Conservation (phyloP, 768 basidiomycete species). For the Pleurotus giganteus region DNA sequence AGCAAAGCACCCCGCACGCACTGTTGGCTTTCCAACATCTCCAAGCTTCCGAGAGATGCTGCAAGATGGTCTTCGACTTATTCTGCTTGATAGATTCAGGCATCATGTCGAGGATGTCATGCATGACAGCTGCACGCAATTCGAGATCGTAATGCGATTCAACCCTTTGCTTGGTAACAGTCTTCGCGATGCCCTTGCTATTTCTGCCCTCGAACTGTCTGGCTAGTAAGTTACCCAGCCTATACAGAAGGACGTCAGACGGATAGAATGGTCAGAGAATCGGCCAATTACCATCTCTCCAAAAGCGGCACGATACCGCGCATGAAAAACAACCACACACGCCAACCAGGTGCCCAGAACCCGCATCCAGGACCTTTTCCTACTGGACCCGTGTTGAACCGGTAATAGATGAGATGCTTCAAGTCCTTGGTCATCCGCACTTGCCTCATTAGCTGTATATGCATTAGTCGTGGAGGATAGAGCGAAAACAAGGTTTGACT, state of each 20-base stretch:
- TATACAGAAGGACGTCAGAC: slow-evolving; percentile 17
- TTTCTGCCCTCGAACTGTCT: slow-evolving; percentile 99
- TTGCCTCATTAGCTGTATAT: slow-evolving; percentile 88
- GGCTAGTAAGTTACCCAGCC: slow-evolving; percentile 93
- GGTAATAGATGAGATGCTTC: slow-evolving; percentile 97
- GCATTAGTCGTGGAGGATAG: background rate
- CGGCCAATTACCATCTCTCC: slow-evolving; percentile 74
- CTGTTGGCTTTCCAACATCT: slow-evolving; percentile 95
- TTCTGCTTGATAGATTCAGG: slow-evolving; percentile 99
- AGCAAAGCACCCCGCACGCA: slow-evolving; percentile 26
- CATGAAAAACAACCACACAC: slow-evolving; percentile 99
- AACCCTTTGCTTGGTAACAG: slow-evolving; percentile 98
- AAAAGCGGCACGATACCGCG: slow-evolving; percentile 97
- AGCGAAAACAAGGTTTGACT: slow-evolving; percentile 13
- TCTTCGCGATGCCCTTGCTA: slow-evolving; percentile 94
- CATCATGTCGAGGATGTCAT: slow-evolving; percentile 99
- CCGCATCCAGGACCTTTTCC: slow-evolving; percentile 99
- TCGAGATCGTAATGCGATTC: slow-evolving; percentile 99
- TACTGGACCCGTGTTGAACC: slow-evolving; percentile 99
- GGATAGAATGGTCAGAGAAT: background rate
- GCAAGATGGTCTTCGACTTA: slow-evolving; percentile 99
- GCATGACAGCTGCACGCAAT: slow-evolving; percentile 97
- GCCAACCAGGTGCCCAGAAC: slow-evolving; percentile 99
- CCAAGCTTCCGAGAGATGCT: slow-evolving; percentile 98
- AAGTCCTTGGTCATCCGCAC: slow-evolving; percentile 99